phyloP scores from a whole-genome alignment of 2,329 filamentous ascomycete species.

The Cadophora sp. region DNA sequence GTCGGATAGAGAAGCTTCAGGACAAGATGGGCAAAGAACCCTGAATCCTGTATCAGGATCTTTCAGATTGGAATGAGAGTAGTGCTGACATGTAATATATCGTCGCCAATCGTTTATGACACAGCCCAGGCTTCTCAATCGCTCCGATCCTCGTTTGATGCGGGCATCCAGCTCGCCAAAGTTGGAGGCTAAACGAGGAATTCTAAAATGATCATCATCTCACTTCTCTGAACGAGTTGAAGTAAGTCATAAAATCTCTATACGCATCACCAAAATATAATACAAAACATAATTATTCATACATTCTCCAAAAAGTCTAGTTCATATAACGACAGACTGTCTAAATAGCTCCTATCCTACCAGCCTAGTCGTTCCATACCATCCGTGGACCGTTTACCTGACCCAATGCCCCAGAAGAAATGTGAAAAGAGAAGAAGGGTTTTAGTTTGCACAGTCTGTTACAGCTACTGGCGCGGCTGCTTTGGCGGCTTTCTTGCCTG shows the following conservation, averaged over 20 bases:
- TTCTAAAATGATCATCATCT: background rate
- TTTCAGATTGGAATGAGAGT: too few relatives aligned
- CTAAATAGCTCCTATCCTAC: background rate
- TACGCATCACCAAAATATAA: slow-evolving; percentile 8
- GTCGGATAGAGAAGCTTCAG: background rate
- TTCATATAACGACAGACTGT: slow-evolving; percentile 6
- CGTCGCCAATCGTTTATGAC: too few relatives aligned
- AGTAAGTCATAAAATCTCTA: background rate
- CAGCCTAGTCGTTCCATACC: background rate
- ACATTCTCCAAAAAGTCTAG: background rate
- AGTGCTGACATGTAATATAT: too few relatives aligned
- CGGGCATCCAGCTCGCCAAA: too few relatives aligned
- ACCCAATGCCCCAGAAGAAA: background rate
- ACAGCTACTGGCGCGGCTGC: slow-evolving; percentile 7
- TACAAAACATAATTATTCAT: background rate
- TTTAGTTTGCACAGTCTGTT: slow-evolving; percentile 3
- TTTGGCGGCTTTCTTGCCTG: slow-evolving; percentile 14
- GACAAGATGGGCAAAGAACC: background rate
- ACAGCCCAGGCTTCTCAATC: too few relatives aligned
- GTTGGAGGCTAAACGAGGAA: too few relatives aligned
- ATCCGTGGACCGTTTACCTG: background rate
- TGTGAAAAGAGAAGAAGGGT: background rate
- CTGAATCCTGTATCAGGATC: background rate
- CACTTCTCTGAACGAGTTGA: background rate
- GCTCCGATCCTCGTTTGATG: too few relatives aligned